Conservation (phyloP, 2,329 filamentous ascomycete genomes). For the Madurella mycetomatis region DNA sequence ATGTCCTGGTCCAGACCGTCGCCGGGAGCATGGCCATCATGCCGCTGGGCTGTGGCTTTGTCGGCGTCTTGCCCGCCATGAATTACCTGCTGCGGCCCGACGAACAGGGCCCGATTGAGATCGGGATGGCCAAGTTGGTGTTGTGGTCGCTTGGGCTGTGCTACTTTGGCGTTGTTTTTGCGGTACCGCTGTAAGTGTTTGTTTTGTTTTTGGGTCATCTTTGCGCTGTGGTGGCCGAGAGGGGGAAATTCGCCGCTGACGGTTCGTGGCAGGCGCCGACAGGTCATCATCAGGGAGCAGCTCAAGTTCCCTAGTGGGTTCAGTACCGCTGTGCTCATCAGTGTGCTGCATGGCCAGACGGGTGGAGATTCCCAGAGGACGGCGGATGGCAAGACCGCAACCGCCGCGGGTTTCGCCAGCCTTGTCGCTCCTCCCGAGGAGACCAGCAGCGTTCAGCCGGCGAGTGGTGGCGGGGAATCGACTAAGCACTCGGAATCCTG, state of each 20-base stretch:
- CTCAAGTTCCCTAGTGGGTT: constrained; percentile 94
- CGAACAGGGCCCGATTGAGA: constrained; percentile 71
- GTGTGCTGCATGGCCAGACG: constrained; percentile 70
- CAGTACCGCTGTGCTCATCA: constrained; percentile 89
- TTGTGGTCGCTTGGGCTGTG: constrained; percentile 90
- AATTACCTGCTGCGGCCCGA: constrained; percentile 75
- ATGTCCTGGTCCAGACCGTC: constrained; percentile 93
- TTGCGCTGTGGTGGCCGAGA: neutral
- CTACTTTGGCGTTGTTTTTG: constrained; percentile 96
- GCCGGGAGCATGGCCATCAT: constrained; percentile 94
- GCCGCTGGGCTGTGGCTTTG: constrained; percentile 92
- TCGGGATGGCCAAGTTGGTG: constrained; percentile 73
- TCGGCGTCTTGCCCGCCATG: constrained; percentile 84
- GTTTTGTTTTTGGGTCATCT: neutral
- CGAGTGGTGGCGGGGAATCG: constrained; percentile 26
- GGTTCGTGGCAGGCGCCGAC: constrained; percentile 48
- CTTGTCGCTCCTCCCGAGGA: constrained; percentile 18
- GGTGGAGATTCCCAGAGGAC: constrained; percentile 12
- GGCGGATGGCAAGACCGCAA: neutral
- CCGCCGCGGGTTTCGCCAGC: constrained; percentile 27
- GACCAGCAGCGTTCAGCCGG: neutral
- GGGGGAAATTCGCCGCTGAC: too few species aligned
- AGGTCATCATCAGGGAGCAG: constrained; percentile 90
- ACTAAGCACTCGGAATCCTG: constrained; percentile 34
- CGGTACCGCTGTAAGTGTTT: constrained; percentile 64